Evolutionary conservation across 2,329 filamentous ascomycete species (phyloP).

Genomic region (Penicillium thymicola): DNA sequence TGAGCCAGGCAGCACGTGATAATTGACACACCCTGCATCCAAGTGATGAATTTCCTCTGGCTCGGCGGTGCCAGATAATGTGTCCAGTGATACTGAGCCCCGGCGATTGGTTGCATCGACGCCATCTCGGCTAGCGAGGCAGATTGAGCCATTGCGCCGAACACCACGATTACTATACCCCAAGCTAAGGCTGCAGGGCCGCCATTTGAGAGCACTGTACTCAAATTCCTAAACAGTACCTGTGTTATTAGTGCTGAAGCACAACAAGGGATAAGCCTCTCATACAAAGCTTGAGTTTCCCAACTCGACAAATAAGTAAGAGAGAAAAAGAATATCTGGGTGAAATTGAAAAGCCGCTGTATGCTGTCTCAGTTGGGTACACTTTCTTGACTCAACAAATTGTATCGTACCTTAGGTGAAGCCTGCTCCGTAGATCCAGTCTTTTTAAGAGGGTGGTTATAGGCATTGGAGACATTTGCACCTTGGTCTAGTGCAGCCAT

Average conservation of each 20-base stretch:
- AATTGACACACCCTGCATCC: constrained; percentile 28
- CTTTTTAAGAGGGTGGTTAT: not conserved
- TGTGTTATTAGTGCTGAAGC: not conserved
- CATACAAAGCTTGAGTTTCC: constrained; percentile 13
- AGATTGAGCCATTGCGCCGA: constrained; percentile 24
- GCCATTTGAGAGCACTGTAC: constrained; percentile 19
- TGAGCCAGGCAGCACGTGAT: too few species aligned
- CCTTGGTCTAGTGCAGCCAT: not conserved
- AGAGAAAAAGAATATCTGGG: constrained; percentile 13
- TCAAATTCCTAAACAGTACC: not conserved
- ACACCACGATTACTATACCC: constrained; percentile 23
- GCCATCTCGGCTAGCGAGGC: constrained; percentile 41
- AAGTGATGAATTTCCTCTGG: constrained; percentile 32
- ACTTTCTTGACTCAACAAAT: not conserved
- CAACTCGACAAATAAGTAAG: constrained; percentile 12
- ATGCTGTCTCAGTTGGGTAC: not conserved
- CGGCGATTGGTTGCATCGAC: constrained; percentile 42
- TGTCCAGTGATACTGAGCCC: constrained; percentile 46
- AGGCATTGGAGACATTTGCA: not conserved
- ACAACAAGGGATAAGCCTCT: not conserved
- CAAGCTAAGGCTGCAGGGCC: constrained; percentile 27
- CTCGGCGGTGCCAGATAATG: constrained; percentile 31
- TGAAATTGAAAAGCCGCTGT: constrained; percentile 13
- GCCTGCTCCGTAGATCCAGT: not conserved
- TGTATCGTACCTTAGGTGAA: constrained; percentile 4